These are phyloP conservation scores for Diutina neorugosa DNA, from an alignment of 1,139 yeast genomes.

Conservation along the genomic window DNA sequence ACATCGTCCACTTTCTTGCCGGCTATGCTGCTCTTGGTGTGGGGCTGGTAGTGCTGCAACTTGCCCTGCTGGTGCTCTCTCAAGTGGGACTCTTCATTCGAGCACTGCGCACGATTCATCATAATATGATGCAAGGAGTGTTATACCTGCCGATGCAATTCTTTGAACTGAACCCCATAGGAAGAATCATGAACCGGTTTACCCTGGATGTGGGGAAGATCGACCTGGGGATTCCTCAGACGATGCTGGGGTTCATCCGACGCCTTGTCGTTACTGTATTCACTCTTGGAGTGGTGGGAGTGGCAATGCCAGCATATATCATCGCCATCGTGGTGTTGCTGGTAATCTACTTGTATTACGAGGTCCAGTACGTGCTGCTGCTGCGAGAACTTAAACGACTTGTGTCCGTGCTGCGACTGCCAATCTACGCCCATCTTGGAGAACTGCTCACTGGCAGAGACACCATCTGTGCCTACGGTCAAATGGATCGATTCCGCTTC, in stretches of 20 bases:
- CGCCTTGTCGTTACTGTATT: slow-evolving; percentile 36
- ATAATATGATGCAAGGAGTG: slow-evolving; percentile 15
- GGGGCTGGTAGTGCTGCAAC: slow-evolving; percentile 13
- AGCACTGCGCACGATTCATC: slow-evolving; percentile 16
- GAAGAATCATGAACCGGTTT: slow-evolving; percentile 33
- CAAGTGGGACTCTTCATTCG: slow-evolving; percentile 12
- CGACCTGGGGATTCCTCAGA: slow-evolving; percentile 41
- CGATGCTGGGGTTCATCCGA: slow-evolving; percentile 25
- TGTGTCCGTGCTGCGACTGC: slow-evolving; percentile 39
- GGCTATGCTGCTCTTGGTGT: slow-evolving; percentile 22
- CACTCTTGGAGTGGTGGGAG: slow-evolving; percentile 24
- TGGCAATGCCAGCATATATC: slow-evolving; percentile 39
- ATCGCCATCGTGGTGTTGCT: slow-evolving; percentile 28
- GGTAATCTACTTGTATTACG: slow-evolving; percentile 39
- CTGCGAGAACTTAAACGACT: slow-evolving; percentile 47
- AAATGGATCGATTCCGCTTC: slow-evolving; percentile 38
- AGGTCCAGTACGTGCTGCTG: slow-evolving; percentile 37
- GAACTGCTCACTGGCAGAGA: slow-evolving; percentile 51
- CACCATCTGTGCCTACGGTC: slow-evolving; percentile 46
- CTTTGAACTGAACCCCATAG: slow-evolving; percentile 21
- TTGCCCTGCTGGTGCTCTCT: slow-evolving; percentile 11
- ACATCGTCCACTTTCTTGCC: slow-evolving; percentile 13
- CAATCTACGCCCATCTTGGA: slow-evolving; percentile 53
- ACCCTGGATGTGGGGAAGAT: slow-evolving; percentile 58
- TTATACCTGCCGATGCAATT: slow-evolving; percentile 20